Evolutionary conservation across 139 green algal species (phyloP), one percentile per base, ranked within the genome.

Genomic region (Chlamydomonas sp.): DNA sequence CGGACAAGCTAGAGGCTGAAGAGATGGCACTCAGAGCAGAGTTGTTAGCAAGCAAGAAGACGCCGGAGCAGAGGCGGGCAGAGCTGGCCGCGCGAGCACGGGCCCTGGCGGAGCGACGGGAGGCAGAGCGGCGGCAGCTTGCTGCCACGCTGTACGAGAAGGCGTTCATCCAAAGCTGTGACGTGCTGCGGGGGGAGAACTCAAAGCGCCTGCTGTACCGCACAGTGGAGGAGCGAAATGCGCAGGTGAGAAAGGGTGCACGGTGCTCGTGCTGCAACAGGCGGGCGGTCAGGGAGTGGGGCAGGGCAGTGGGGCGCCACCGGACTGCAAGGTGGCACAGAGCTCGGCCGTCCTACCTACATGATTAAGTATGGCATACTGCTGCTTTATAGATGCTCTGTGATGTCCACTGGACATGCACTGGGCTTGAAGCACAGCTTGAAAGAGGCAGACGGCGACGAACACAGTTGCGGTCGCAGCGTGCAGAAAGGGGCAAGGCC

Each of bases 11-110:
- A 20, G 90, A 96, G 80, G 94, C 96, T 60, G 97, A 99, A 89
- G 97, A 99, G 82, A 79, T 91, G 63, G 87, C 86, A 5, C 90
- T 99, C 14, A 98, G 99, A 80, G 85, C 96, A 75, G 91, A 96
- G 73, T 88, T 99, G 59, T 4, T 94, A 0, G 80, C 64, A 0
- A 87, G 76, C 31, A 84, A 93, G 68, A 89, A 95, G 76, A 95
- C 91, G 20, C 93, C 93, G 14, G 93, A 94, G 71, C 83, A 95
- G 86, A 77, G 93, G 14, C 78, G 93, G 1, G 90, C 92, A 2
- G 87, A 91, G 83, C 88, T 95, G 58, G 93, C 93, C 57, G 81
- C 63, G 5, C 82, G 89, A 10, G 93, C 93, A 1, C 76, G 92
- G 2, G 85, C 87, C 15, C 83, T 95, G 69, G 91, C 91, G 57